Base-by-base conservation (phyloP, 441 rosid species). In the Corymbia calophylla region DNA sequence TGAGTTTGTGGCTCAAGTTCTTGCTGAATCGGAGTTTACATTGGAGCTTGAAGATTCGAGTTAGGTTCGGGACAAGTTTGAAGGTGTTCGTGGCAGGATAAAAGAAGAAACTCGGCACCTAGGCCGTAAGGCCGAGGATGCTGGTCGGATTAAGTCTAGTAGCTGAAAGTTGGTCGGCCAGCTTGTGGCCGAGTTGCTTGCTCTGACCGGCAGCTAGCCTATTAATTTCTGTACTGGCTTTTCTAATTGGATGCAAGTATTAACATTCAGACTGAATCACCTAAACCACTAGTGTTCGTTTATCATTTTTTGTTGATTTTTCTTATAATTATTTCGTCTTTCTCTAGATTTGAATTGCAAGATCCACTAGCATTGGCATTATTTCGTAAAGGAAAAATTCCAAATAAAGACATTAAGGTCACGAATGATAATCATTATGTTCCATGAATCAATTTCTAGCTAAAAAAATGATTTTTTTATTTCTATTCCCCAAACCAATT, bases 251-350 rank as follows among this genome's bases (percentile, higher is more conserved):
- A 35, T 19, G 7, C 9, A 18, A 23, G 7, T 68, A 10, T 1
- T 27, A 70, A 70, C 2, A 11, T 48, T 70, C 1, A 2, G 4
- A 21, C 0, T 0, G 0, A 73, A 73, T 1, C 49, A 73, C 47
- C 29, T 73, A 73, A 23, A 12, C 44, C 5, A 21, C 10, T 1
- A 1, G 3, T 77, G 29, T 25, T 23, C 15, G 12, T 44, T 77
- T 23, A 44, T 44, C 51, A 39, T 77, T 77, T 39, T 4, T 13
- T 16, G 1, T 13, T 73, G 29, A 12, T 12, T 73, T 8, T 8
- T 39, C 23, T 77, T 51, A 44, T 6, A 23, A 39, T 19, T 12
- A 11, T 77, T 44, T 44, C 3, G 9, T 39, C 9, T 44, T 23
- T 51, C 8, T 2, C 23, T 77, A 13, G 1, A 7, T 44, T 77